Conservation (phyloP, 1,284 basidiomycete genomes). For the Rhodotorula mucilaginosa region DNA sequence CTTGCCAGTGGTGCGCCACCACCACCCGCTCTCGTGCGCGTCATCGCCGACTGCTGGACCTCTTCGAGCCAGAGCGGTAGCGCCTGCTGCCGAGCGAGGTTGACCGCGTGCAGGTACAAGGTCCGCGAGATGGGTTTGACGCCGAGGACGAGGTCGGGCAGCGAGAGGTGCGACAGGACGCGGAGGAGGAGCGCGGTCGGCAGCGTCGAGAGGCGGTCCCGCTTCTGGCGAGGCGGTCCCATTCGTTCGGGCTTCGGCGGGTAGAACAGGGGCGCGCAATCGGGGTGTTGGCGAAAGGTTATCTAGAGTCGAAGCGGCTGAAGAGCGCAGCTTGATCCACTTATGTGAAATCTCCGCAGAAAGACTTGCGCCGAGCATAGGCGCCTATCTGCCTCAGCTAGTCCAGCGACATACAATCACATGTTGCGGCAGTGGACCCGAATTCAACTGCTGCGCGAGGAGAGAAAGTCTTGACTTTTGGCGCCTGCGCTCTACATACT, state of each 20-base stretch:
- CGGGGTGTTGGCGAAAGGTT: too few relatives aligned
- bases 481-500: too few relatives aligned
- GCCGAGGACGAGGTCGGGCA: constrained; percentile 14
- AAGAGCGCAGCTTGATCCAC: too few relatives aligned
- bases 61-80: not conserved
- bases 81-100: not conserved
- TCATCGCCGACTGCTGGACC: not conserved
- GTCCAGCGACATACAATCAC: too few relatives aligned
- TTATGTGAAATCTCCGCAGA: too few relatives aligned
- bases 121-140: constrained; percentile 4
- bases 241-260: not conserved
- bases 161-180: constrained; percentile 5
- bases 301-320: too few relatives aligned
- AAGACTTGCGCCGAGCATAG: too few relatives aligned
- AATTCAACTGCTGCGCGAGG: too few relatives aligned
- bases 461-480: too few relatives aligned
- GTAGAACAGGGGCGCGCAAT: not conserved
- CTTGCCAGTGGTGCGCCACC: not conserved
- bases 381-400: too few relatives aligned
- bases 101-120: constrained; percentile 2
- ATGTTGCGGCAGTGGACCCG: too few relatives aligned
- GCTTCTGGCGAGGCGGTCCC: not conserved
- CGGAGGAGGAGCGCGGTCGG: constrained; percentile 17
- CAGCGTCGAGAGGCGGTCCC: constrained; percentile 5
- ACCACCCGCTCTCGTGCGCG: not conserved